Evolutionary conservation across 768 basidiomycete species (phyloP).

Genomic region (Mrakia gelida): DNA sequence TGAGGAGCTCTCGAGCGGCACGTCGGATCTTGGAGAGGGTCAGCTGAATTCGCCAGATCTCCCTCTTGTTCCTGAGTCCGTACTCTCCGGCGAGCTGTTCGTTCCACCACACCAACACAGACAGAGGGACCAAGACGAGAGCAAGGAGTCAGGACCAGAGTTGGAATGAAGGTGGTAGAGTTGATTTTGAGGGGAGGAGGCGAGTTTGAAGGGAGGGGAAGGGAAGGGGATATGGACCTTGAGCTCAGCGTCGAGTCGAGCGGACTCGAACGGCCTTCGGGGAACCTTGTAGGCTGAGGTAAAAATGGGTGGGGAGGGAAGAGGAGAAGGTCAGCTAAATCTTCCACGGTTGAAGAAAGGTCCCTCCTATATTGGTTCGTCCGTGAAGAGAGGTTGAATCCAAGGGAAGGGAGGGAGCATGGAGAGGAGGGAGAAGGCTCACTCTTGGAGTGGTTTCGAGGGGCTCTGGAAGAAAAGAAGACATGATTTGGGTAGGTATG

Average conservation of each 20-base stretch:
- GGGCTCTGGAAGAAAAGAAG: constrained; percentile 17
- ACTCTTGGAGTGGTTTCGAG: constrained; percentile 35
- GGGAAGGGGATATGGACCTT: constrained; percentile 60
- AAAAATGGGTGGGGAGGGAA: not conserved
- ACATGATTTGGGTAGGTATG: not conserved
- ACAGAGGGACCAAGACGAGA: not conserved
- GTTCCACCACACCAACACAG: too few species aligned
- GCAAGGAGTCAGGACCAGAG: not conserved
- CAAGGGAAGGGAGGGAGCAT: not conserved
- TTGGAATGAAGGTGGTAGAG: not conserved
- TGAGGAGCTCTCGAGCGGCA: constrained; percentile 99
- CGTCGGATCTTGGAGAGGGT: constrained; percentile 99
- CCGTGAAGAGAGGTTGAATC: not conserved
- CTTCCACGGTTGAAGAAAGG: too few species aligned
- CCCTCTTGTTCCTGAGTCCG: constrained; percentile 99
- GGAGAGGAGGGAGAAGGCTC: not conserved
- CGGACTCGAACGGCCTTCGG: constrained; percentile 91
- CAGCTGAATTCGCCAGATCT: constrained; percentile 99
- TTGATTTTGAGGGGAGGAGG: constrained; percentile 14
- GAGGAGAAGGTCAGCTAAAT: constrained; percentile 9
- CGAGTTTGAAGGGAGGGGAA: not conserved
- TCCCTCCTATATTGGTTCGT: not conserved
- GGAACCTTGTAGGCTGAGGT: constrained; percentile 88
- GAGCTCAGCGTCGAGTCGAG: constrained; percentile 98
- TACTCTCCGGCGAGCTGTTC: constrained; percentile 95